A percentile compares a stretch with the other conserved stretches of the same genome.
Conservation (phyloP, 2,329 filamentous ascomycete species). For the Fusarium pilosicola region DNA sequence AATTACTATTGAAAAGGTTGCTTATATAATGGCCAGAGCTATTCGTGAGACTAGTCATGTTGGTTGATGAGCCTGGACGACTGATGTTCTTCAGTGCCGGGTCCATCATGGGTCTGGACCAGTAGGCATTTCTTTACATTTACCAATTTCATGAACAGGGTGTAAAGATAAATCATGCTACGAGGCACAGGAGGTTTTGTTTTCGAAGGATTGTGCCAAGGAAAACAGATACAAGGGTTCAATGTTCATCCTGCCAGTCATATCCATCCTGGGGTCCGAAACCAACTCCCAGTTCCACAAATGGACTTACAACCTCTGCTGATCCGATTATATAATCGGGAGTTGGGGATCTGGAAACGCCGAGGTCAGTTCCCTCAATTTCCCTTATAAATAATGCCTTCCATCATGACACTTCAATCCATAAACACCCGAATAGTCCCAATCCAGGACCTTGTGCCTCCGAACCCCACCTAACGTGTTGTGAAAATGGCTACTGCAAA, state of each 20-base stretch:
- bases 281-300: background rate
- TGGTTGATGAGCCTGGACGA: background rate
- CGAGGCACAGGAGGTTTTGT: no score
- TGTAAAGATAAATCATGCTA: accelerated
- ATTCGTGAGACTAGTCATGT: accelerated
- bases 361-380: background rate
- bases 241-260: no score
- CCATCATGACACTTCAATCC: background rate
- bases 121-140: background rate
- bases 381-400: background rate
- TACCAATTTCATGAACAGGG: background rate
- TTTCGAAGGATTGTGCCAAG: no score
- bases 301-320: background rate
- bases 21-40: no score
- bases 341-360: accelerated
- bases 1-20: no score
- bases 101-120: background rate
- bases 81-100: background rate
- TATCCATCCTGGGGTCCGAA: background rate
- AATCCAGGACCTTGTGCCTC: accelerated
- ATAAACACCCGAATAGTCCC: background rate
- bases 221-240: no score
- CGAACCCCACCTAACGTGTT: accelerated
- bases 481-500: background rate
- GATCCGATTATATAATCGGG: background rate